Evolutionary conservation across 192 early-diverging fungal genomes (phyloP).

Genomic region (Bifiguratus adelaidae): DNA sequence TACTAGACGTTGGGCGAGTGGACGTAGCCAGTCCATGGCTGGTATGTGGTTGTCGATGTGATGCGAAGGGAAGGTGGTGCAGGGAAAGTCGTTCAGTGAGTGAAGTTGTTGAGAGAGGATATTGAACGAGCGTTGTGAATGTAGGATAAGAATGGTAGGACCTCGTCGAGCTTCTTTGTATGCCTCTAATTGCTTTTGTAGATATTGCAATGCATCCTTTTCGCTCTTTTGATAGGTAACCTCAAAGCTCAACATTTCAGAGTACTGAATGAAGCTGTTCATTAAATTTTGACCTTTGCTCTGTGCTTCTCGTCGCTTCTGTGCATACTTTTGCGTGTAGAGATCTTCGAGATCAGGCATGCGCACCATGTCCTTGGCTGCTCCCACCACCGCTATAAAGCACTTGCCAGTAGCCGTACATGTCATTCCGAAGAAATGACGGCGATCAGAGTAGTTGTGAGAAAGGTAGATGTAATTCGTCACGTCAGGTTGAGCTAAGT

Average conservation of each 20-base stretch:
- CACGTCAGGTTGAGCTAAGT: constrained; percentile 17
- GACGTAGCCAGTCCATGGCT: constrained; percentile 77
- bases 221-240: constrained; percentile 33
- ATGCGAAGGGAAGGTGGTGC: constrained; percentile 55
- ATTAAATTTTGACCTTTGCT: constrained; percentile 10
- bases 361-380: constrained; percentile 40
- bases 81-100: constrained; percentile 57
- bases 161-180: constrained; percentile 49
- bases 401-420: constrained; percentile 39
- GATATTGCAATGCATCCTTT: constrained; percentile 33
- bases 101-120: constrained; percentile 28
- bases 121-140: constrained; percentile 37
- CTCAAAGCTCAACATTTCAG: constrained; percentile 35
- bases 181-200: constrained; percentile 48
- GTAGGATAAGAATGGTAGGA: constrained; percentile 63
- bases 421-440: constrained; percentile 64
- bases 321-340: constrained; percentile 46
- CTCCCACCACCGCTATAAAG: constrained; percentile 71
- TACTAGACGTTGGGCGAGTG: constrained; percentile 60
- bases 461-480: constrained; percentile 67
- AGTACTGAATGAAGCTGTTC: constrained; percentile 38
- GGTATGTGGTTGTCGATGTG: constrained; percentile 62
- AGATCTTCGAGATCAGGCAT: constrained; percentile 61
- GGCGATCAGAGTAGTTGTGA: constrained; percentile 49
- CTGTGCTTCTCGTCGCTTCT: constrained; percentile 18